A percentile compares a stretch with the other conserved stretches of the same genome.
phyloP scores from a whole-genome alignment of 345 rosid species.

The Excoecaria agallocha region DNA sequence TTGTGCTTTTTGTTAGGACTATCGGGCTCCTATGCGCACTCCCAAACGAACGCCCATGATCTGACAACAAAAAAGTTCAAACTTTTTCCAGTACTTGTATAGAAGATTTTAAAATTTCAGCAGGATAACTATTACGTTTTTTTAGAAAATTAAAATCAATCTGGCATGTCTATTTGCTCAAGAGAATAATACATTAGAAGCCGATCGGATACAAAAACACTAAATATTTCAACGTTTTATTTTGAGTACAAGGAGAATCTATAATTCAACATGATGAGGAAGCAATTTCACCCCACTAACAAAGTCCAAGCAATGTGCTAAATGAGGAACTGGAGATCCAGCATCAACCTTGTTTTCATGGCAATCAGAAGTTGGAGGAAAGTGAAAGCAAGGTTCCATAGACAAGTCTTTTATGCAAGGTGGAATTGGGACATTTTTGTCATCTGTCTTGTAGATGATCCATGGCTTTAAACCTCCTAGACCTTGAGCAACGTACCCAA shows the following conservation, averaged over 20 bases:
- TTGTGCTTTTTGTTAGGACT: too few species aligned
- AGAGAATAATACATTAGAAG: too few species aligned
- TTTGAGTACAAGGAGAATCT: not conserved
- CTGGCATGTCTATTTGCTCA: too few species aligned
- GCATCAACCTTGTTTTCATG: not conserved
- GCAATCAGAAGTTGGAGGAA: constrained; percentile 12
- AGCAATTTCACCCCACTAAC: constrained; percentile 18
- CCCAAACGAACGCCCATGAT: not conserved
- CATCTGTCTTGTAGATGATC: constrained; percentile 10
- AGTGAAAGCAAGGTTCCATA: constrained; percentile 28
- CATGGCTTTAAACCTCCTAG: constrained; percentile 19
- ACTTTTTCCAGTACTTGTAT: too few species aligned
- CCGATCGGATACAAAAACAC: too few species aligned
- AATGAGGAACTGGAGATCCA: not conserved
- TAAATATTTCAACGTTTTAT: too few species aligned
- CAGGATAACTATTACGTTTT: too few species aligned
- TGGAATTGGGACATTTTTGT: not conserved
- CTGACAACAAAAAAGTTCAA: not conserved
- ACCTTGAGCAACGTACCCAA: constrained; percentile 30
- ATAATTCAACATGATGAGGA: not conserved
- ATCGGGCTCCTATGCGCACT: too few species aligned
- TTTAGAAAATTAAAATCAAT: too few species aligned
- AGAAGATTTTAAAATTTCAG: too few species aligned
- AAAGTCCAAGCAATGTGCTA: constrained; percentile 14
- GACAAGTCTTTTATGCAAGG: constrained; percentile 18